Conservation (phyloP, 1,139 yeast species). For the Trichomonascaceae sp. region DNA sequence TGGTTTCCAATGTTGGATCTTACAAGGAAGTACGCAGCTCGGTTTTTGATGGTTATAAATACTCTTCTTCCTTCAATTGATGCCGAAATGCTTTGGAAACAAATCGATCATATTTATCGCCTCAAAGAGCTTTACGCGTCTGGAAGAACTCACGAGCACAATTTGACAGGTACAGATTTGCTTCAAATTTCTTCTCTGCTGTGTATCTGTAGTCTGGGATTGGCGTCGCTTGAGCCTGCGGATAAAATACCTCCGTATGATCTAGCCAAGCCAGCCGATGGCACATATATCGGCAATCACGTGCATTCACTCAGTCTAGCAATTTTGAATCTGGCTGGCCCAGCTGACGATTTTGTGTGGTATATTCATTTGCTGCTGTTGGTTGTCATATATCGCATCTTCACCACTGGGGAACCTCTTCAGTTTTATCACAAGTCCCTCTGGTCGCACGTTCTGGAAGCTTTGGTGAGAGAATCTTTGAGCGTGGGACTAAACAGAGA, state of each 20-base stretch:
- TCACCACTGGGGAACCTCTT: conserved; percentile 14
- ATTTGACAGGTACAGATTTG: conserved; percentile 12
- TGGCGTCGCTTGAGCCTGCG: conserved; percentile 10
- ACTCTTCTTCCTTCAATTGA: conserved; percentile 15
- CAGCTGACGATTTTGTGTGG: conserved; percentile 16
- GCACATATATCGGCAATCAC: conserved; percentile 14
- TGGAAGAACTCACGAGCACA: not conserved
- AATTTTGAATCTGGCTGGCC: conserved; percentile 13
- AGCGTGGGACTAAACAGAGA: conserved; percentile 22
- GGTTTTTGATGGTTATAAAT: conserved; percentile 16
- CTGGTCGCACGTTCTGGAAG: conserved; percentile 11
- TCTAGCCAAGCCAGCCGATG: conserved; percentile 11
- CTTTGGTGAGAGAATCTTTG: conserved; percentile 16
- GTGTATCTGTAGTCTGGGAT: conserved; percentile 15
- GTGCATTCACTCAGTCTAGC: conserved; percentile 12
- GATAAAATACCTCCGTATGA: conserved; percentile 10
- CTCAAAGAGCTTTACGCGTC: conserved; percentile 1
- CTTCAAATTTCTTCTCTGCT: conserved; percentile 20
- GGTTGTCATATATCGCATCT: conserved; percentile 12
- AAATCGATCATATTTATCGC: conserved; percentile 14
- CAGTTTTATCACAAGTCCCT: conserved; percentile 12
- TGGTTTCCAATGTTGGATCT: conserved; percentile 18
- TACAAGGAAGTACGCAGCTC: conserved; percentile 13
- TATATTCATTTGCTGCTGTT: conserved; percentile 16
- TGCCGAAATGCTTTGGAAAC: conserved; percentile 13